These are phyloP conservation scores for Arabidopsis hybrid DNA, from an alignment of 441 rosid species.

Conservation along the genomic window DNA sequence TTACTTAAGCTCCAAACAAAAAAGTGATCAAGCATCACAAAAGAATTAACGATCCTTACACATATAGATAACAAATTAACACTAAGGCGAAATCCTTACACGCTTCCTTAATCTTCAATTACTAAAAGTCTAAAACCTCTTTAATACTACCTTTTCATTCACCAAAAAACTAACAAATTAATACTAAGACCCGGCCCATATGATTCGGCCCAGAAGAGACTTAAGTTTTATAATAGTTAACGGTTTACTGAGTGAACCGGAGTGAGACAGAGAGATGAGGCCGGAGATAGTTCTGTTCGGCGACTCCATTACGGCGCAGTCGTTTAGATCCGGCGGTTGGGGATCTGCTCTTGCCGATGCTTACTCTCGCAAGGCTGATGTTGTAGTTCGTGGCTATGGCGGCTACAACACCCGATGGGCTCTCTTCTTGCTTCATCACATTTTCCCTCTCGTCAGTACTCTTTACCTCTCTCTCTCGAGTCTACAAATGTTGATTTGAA, in stretches of 20 bases:
- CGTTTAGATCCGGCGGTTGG: conserved; percentile 87
- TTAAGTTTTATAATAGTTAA: not conserved
- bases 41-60: too few relatives aligned
- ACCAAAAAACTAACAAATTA: too few relatives aligned
- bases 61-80: too few relatives aligned
- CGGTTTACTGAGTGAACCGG: conserved; percentile 17
- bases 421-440: conserved; percentile 76
- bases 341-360: conserved; percentile 82
- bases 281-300: conserved; percentile 85
- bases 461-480: conserved; percentile 8
- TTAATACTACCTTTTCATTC: too few relatives aligned
- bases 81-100: too few relatives aligned
- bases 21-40: too few relatives aligned
- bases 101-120: too few relatives aligned
- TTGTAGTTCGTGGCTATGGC: conserved; percentile 88
- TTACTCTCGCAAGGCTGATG: conserved; percentile 92
- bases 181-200: not conserved
- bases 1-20: too few relatives aligned
- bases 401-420: conserved; percentile 98
- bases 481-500: conserved; percentile 7
- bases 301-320: conserved; percentile 84
- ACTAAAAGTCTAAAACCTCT: too few relatives aligned
- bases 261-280: conserved; percentile 50
- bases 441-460: conserved; percentile 73
- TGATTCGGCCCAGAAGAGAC: not conserved